Conservation (phyloP, 2,329 filamentous ascomycete species). For the Moelleriella libera region DNA sequence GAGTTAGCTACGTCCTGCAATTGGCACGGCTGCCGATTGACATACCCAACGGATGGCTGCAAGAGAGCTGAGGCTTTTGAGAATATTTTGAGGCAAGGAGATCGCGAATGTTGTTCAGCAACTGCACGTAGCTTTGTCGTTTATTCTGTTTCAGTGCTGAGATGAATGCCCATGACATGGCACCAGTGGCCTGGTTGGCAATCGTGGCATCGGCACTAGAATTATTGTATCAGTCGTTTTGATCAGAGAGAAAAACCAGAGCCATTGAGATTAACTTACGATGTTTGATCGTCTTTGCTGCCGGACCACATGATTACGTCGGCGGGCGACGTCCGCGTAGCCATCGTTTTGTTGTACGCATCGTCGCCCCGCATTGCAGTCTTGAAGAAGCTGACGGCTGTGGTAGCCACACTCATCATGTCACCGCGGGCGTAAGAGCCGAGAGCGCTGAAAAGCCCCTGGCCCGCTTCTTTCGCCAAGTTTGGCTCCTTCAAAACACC, state of each 20-base stretch:
- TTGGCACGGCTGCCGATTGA: slow-evolving; percentile 3
- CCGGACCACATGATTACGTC: slow-evolving; percentile 98
- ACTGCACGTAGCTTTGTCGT: slow-evolving; percentile 88
- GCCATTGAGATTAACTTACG: slow-evolving; percentile 24
- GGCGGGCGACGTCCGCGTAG: slow-evolving; percentile 84
- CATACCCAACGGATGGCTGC: slow-evolving; percentile 89
- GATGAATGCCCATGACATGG: slow-evolving; percentile 98
- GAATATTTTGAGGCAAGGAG: slow-evolving; percentile 75
- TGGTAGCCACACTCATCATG: slow-evolving; percentile 64
- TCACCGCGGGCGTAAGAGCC: slow-evolving; percentile 74
- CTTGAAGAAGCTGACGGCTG: slow-evolving; percentile 76
- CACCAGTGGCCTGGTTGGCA: slow-evolving; percentile 76
- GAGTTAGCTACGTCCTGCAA: background rate
- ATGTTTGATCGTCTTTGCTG: slow-evolving; percentile 90
- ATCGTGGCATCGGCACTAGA: slow-evolving; percentile 79
- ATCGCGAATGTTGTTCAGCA: slow-evolving; percentile 90
- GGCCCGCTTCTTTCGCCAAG: slow-evolving; percentile 64
- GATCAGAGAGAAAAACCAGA: background rate
- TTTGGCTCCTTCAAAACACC: slow-evolving; percentile 72
- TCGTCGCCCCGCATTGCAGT: slow-evolving; percentile 69
- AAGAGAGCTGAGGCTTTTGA: slow-evolving; percentile 92
- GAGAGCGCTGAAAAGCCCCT: slow-evolving; percentile 58
- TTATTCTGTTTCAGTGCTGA: slow-evolving; percentile 80
- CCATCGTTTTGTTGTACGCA: slow-evolving; percentile 63
- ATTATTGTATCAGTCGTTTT: slow-evolving; percentile 5